Conservation (phyloP, 352 stramenopile genomes). For the Heterotrichella gracilis region DNA sequence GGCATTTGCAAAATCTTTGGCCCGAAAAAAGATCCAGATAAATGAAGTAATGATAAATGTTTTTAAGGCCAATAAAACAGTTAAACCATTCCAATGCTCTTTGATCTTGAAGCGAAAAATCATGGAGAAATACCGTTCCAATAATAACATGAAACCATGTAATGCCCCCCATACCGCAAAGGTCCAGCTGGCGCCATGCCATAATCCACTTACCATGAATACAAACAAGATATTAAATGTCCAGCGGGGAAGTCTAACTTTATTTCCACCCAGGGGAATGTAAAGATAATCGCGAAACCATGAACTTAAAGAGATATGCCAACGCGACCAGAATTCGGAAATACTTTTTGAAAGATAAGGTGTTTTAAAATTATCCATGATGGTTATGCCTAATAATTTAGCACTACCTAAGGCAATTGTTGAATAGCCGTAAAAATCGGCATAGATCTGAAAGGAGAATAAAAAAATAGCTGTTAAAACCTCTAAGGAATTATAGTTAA, state of each 20-base stretch:
- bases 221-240: background rate
- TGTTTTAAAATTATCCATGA: conserved; percentile 6
- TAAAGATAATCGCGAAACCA: background rate
- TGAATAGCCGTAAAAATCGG: background rate
- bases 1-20: background rate
- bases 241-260: background rate
- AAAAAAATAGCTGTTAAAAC: conserved; percentile 5
- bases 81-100: background rate
- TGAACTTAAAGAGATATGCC: background rate
- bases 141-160: background rate
- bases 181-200: background rate
- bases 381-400: background rate
- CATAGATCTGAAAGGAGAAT: conserved; percentile 8
- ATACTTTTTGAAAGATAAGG: background rate
- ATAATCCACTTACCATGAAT: background rate
- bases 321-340: background rate
- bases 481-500: background rate
- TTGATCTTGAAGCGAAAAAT: background rate
- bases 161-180: background rate
- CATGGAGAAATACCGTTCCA: background rate
- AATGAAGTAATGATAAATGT: background rate
- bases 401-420: background rate
- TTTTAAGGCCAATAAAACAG: background rate
- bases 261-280: background rate
- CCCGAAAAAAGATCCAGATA: background rate